These are phyloP conservation scores for Lecanicillium sp. DNA, from an alignment of 2,329 filamentous ascomycete species.

Conservation along the genomic window DNA sequence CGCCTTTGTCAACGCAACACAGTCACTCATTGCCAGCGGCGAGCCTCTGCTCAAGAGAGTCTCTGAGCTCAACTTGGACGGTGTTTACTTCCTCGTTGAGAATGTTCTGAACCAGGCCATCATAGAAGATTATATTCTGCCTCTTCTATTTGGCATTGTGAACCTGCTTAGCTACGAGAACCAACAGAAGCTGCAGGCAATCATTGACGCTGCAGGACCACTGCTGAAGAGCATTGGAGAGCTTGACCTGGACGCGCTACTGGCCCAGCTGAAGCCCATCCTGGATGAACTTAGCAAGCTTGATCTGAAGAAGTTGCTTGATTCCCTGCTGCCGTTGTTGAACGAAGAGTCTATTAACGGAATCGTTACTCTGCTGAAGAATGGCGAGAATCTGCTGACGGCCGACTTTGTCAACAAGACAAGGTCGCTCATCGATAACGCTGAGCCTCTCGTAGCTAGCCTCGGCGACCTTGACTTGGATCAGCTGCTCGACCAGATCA, in stretches of 20 bases:
- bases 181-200: background rate
- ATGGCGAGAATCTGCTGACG: constrained; percentile 10
- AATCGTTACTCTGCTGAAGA: constrained; percentile 10
- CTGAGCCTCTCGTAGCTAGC: constrained; percentile 7
- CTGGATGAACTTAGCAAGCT: constrained; percentile 13
- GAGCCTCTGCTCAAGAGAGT: constrained; percentile 22
- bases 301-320: constrained; percentile 7
- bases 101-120: constrained; percentile 12
- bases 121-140: too few species aligned
- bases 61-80: constrained; percentile 12
- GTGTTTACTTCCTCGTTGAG: constrained; percentile 8
- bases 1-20: constrained; percentile 32
- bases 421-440: constrained; percentile 9
- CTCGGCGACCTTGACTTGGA: constrained; percentile 10
- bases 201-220: constrained; percentile 13
- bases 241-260: constrained; percentile 22
- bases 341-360: constrained; percentile 9
- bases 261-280: constrained; percentile 13
- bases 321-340: constrained; percentile 9
- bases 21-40: constrained; percentile 17
- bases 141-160: too few species aligned
- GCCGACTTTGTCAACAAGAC: constrained; percentile 10
- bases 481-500: constrained; percentile 10
- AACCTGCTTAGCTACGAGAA: constrained; percentile 2
- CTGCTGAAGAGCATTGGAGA: too few species aligned